Percentiles rank a stretch among this genome's conserved stretches.
Evolutionary conservation across 768 basidiomycete genomes (phyloP).

Genomic region (Astraeus odoratus): DNA sequence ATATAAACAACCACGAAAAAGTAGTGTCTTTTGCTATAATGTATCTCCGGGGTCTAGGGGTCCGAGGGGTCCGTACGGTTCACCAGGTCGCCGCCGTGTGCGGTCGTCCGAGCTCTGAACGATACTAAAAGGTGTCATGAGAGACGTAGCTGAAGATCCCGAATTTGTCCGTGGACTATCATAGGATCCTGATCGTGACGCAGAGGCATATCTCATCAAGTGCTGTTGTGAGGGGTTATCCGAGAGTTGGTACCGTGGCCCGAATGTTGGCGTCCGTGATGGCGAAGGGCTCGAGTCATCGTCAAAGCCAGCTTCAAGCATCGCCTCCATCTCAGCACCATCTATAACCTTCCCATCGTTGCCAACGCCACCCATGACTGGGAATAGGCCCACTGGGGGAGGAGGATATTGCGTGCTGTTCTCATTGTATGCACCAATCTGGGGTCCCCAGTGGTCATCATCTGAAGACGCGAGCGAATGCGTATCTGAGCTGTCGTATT

Average conservation of each 20-base stretch:
- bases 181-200: constrained; percentile 42
- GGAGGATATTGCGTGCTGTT: constrained; percentile 70
- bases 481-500: constrained; percentile 77
- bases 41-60: constrained; percentile 55
- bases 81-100: constrained; percentile 29
- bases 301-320: constrained; percentile 89
- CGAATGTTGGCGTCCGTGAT: constrained; percentile 29
- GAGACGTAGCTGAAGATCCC: constrained; percentile 29
- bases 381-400: constrained; percentile 69
- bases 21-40: constrained; percentile 34
- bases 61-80: constrained; percentile 45
- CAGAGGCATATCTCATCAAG: constrained; percentile 44
- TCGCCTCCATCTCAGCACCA: constrained; percentile 78
- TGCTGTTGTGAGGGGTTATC: constrained; percentile 40
- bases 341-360: constrained; percentile 41
- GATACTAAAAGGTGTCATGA: constrained; percentile 27
- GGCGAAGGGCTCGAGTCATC: constrained; percentile 51
- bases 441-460: constrained; percentile 92
- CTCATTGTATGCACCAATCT: constrained; percentile 96
- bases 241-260: constrained; percentile 56
- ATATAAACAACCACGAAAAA: constrained; percentile 26
- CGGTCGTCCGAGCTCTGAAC: constrained; percentile 28
- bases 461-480: constrained; percentile 80
- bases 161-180: constrained; percentile 20
- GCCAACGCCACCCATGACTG: constrained; percentile 23